Base-by-base conservation (phyloP, 169 alveolate species). In the Plasmodium ovale region DNA sequence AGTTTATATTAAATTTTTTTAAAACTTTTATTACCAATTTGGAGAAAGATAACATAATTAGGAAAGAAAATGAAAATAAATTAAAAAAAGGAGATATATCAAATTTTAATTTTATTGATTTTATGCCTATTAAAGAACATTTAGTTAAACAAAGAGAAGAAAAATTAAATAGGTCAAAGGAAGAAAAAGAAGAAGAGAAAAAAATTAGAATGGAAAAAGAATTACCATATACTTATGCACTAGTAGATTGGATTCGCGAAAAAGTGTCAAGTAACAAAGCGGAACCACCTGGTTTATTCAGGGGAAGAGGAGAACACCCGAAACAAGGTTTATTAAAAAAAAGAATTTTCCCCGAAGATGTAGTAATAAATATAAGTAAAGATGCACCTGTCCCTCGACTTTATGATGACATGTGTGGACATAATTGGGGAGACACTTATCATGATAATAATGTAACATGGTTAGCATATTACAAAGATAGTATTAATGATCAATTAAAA, bases 261-360 rank as follows among this genome's bases (percentile, higher is more conserved):
- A 97, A 98, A 91, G 97, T 98, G 39, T 96, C 99, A 35, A 96
- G 96, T 89, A 94, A 94, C 79, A 91, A 97, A 65, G 97, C 98
- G 56, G 99, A 99, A 87, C 99, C 99, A 0, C 99, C 99, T 0
- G 99, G 99, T 16, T 94, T 99, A 42, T 98, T 99, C 92, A 96
- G 99, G 85, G 99, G 99, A 16, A 96, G 99, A 73, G 99, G 99
- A 23, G 99, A 98, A 68, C 99, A 99, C 87, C 99, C 99, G 27
- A 96, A 97, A 74, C 98, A 98, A 65, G 99, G 99, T 19, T 93
- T 92, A 92, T 89, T 97, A 65, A 97, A 97, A 92, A 77, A 92
- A 58, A 87, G 97, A 56, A 97, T 97, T 44, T 88, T 95, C 71
- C 99, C 99, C 0, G 99, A 97, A 87, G 98, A 97, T 87, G 98